Conservation (phyloP, 2,329 filamentous ascomycete genomes). For the Aspergillus sergii region DNA sequence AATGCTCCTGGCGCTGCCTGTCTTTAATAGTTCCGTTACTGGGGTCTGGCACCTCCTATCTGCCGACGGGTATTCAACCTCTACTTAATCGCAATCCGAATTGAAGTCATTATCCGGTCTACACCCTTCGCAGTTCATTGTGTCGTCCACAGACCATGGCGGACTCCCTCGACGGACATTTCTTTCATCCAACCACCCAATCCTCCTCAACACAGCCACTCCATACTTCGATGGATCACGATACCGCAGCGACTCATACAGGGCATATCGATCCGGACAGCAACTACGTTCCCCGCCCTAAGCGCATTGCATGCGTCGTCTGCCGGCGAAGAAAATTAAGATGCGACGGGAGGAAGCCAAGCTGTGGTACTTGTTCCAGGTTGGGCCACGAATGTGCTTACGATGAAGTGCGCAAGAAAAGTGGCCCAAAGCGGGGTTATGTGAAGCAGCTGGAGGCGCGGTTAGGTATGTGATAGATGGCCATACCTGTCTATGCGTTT, state of each 20-base stretch:
- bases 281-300: constrained; percentile 74
- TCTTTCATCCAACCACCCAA: constrained; percentile 43
- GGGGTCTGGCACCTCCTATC: constrained; percentile 16
- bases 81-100: neutral
- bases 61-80: constrained; percentile 1
- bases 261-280: constrained; percentile 46
- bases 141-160: constrained; percentile 31
- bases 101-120: neutral
- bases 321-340: constrained; percentile 90
- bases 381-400: constrained; percentile 86
- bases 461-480: constrained; percentile 67
- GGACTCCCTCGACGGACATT: constrained; percentile 61
- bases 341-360: constrained; percentile 82
- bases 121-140: neutral
- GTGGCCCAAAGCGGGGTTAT: constrained; percentile 90
- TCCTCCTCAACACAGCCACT: constrained; percentile 29
- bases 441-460: constrained; percentile 92
- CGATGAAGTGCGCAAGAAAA: constrained; percentile 91
- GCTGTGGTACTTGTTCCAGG: constrained; percentile 86
- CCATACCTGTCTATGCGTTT: neutral
- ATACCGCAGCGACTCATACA: constrained; percentile 32
- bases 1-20: neutral
- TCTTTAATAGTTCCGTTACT: constrained; percentile 6
- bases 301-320: constrained; percentile 91
- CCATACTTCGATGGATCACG: constrained; percentile 16